Conservation (phyloP, 257 asterid genomes). For the Lantana camara region DNA sequence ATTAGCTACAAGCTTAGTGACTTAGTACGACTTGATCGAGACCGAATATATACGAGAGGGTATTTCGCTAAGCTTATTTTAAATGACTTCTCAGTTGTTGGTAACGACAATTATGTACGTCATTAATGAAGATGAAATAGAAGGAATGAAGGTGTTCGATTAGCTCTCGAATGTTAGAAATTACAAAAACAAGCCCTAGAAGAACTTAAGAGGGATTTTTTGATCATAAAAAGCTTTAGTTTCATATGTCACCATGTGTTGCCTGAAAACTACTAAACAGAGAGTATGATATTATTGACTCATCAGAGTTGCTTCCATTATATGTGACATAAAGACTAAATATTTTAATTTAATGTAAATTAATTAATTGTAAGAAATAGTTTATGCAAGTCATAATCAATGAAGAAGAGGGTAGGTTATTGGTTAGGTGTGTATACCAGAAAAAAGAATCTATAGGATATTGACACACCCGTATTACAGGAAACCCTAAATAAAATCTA, state of each 20-base stretch:
- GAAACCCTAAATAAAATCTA: slow-evolving; percentile 8
- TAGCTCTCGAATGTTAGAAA: no score
- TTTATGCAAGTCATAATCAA: slow-evolving; percentile 45
- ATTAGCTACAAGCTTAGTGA: neutral
- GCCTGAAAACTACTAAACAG: neutral
- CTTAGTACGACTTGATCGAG: neutral
- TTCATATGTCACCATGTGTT: no score
- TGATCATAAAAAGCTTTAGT: no score
- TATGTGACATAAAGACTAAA: slow-evolving; percentile 45
- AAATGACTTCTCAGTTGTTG: no score
- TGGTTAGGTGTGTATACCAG: slow-evolving; percentile 46
- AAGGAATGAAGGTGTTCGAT: no score
- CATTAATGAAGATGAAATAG: no score
- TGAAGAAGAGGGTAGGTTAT: slow-evolving; percentile 52
- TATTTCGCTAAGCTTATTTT: no score
- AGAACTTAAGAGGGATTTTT: no score
- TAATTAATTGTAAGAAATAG: slow-evolving; percentile 2
- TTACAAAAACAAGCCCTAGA: no score
- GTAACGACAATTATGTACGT: no score
- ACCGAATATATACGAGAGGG: no score
- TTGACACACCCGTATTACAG: slow-evolving; percentile 31
- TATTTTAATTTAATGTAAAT: neutral
- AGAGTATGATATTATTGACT: slow-evolving; percentile 46
- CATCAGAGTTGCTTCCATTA: slow-evolving; percentile 48
- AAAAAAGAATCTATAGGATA: slow-evolving; percentile 47